phyloP scores from a whole-genome alignment of 257 asterid genomes.

The Solanum dulcamara region DNA sequence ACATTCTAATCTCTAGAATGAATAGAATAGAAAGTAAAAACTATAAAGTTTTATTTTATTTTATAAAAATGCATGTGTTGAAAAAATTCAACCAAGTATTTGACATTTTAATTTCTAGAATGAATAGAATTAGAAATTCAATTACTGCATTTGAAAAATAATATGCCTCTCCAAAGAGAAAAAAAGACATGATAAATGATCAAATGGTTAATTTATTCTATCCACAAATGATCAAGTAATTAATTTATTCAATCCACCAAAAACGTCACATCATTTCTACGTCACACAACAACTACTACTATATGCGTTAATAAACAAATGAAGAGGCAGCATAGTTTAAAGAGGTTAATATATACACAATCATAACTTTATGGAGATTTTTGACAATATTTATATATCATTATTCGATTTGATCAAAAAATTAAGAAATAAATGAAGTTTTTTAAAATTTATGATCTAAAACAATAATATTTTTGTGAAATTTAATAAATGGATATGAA shows the following conservation, averaged over 20 bases:
- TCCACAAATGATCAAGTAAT: background rate
- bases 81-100: background rate
- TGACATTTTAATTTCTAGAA: background rate
- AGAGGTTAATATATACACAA: background rate
- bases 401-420: background rate
- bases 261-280: background rate
- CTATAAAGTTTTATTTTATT: background rate
- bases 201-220: background rate
- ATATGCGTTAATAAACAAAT: background rate
- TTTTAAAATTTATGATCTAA: background rate
- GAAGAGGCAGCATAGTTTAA: background rate
- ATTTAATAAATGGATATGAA: too few relatives aligned
- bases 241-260: background rate
- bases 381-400: background rate
- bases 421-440: background rate
- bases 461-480: too few relatives aligned
- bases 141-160: background rate
- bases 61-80: background rate
- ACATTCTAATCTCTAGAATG: background rate
- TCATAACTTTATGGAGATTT: too few relatives aligned
- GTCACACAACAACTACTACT: background rate
- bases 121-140: background rate
- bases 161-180: background rate
- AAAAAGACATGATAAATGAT: background rate
- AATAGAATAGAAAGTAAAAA: background rate